These are phyloP conservation scores for Eucalyptus cloeziana DNA, from an alignment of 345 rosid species.

Conservation along the genomic window DNA sequence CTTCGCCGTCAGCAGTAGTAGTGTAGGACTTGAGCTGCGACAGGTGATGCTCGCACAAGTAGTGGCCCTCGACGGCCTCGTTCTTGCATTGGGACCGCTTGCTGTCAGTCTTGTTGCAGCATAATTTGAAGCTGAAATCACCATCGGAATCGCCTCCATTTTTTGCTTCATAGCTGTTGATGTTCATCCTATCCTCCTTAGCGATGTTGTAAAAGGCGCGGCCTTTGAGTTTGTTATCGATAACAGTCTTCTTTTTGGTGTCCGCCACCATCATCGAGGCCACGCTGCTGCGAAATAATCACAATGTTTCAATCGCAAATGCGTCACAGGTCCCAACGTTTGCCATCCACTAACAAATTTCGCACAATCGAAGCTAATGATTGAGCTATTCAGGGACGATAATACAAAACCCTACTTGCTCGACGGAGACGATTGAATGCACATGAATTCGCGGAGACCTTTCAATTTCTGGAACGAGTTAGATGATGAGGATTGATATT, in stretches of 20 bases:
- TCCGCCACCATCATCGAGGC: slow-evolving; percentile 19
- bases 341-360: slow-evolving; percentile 8
- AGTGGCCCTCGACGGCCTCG: slow-evolving; percentile 1
- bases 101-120: slow-evolving; percentile 11
- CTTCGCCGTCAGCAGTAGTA: background rate
- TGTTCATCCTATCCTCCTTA: slow-evolving; percentile 16
- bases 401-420: slow-evolving; percentile 35
- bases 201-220: background rate
- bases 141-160: background rate
- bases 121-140: background rate
- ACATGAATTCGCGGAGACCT: background rate
- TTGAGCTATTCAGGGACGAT: background rate
- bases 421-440: background rate
- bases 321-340: slow-evolving; percentile 2
- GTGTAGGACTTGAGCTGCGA: slow-evolving; percentile 10
- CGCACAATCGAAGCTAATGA: slow-evolving; percentile 8
- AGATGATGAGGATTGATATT: background rate
- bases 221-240: background rate
- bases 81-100: slow-evolving; percentile 11
- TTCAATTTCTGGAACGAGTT: background rate
- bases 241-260: background rate
- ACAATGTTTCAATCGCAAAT: background rate
- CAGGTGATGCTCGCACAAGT: slow-evolving; percentile 8
- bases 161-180: slow-evolving; percentile 25
- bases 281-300: slow-evolving; percentile 5